phyloP scores from a whole-genome alignment of 2,329 filamentous ascomycete species.

The Colletotrichum magnum region DNA sequence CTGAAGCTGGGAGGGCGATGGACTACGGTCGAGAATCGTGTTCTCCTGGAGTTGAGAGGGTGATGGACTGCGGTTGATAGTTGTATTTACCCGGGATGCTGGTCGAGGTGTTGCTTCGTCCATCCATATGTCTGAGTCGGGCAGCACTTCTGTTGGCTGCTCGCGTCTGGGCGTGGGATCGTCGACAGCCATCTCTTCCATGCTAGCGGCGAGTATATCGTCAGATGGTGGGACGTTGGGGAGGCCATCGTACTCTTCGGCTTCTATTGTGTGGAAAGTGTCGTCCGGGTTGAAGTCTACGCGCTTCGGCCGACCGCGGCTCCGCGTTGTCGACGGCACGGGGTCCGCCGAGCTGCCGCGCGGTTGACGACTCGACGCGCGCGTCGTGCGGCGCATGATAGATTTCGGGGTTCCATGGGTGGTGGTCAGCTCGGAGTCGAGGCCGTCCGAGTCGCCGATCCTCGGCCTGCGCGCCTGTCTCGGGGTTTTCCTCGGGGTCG shows the following conservation, averaged over 20 bases:
- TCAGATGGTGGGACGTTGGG: constrained; percentile 22
- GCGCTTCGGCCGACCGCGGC: constrained; percentile 31
- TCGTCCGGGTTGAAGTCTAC: constrained; percentile 34
- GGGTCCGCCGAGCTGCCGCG: constrained; percentile 22
- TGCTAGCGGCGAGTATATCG: constrained; percentile 41
- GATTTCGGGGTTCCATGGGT: constrained; percentile 51
- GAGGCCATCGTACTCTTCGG: constrained; percentile 38
- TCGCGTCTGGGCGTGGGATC: constrained; percentile 45
- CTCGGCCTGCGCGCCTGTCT: constrained; percentile 50
- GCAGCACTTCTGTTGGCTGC: constrained; percentile 10
- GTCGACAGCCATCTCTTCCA: constrained; percentile 50
- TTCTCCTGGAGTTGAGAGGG: constrained; percentile 13
- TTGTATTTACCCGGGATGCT: constrained; percentile 24
- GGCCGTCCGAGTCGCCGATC: constrained; percentile 46
- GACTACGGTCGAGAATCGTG: background rate
- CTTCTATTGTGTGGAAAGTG: constrained; percentile 44
- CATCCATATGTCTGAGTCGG: constrained; percentile 62
- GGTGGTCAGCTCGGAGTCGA: constrained; percentile 46
- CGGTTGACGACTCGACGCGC: constrained; percentile 25
- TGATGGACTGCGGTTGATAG: constrained; percentile 5
- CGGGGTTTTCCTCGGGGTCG: constrained; percentile 58
- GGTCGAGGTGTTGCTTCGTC: constrained; percentile 55
- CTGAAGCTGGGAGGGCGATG: constrained; percentile 18
- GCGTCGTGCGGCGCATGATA: constrained; percentile 45
- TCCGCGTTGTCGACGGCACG: constrained; percentile 26